phyloP scores from a whole-genome alignment of 257 asterid species.

The Cinchona pubescens region DNA sequence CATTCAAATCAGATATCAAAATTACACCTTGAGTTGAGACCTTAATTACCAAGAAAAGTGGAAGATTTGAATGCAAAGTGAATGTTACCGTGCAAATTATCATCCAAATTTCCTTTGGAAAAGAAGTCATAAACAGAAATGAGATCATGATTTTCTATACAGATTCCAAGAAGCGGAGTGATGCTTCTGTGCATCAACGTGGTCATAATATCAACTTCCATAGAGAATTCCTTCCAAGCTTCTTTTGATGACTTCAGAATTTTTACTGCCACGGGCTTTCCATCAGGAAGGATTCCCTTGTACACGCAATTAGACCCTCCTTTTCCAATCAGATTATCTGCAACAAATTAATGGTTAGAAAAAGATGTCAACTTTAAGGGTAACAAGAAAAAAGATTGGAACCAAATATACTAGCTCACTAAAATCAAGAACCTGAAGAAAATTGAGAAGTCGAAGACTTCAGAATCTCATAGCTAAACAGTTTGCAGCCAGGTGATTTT shows the following conservation, averaged over 20 bases:
- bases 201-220: constrained; percentile 78
- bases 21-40: neutral
- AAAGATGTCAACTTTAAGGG: constrained; percentile 1
- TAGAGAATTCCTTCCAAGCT: constrained; percentile 57
- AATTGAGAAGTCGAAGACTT: constrained; percentile 56
- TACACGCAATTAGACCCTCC: constrained; percentile 85
- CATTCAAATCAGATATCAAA: constrained; percentile 18
- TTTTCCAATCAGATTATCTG: constrained; percentile 72
- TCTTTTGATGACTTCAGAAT: constrained; percentile 55
- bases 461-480: constrained; percentile 53
- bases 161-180: constrained; percentile 66
- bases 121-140: constrained; percentile 69
- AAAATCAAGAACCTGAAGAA: constrained; percentile 49
- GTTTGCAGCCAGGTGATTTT: constrained; percentile 48
- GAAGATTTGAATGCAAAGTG: too few relatives aligned
- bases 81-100: constrained; percentile 60
- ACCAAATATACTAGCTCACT: neutral
- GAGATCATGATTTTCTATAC: constrained; percentile 50
- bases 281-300: constrained; percentile 71
- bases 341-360: constrained; percentile 5
- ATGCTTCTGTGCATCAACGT: constrained; percentile 63
- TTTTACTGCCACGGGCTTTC: constrained; percentile 72
- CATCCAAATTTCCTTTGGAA: constrained; percentile 75
- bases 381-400: neutral
- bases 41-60: neutral